Evolutionary conservation across 345 rosid genomes (phyloP).

Genomic region (Eucalyptus tenuipes): DNA sequence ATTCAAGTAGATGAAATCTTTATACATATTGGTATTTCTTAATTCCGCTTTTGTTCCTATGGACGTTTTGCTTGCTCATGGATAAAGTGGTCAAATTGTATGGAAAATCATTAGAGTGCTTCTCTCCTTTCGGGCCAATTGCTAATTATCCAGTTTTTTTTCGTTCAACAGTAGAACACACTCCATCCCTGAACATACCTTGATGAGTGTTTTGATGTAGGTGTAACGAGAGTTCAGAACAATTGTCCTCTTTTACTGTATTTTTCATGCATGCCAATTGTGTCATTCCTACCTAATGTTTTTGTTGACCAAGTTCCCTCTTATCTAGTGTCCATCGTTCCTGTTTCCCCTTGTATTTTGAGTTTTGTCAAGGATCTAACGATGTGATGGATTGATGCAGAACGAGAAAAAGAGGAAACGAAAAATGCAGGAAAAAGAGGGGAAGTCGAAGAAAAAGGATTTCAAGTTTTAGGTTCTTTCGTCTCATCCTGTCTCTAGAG

Average conservation of each 20-base stretch:
- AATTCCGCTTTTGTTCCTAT: not conserved
- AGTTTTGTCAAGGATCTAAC: not conserved
- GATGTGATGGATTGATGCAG: slow-evolving; percentile 18
- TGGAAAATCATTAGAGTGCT: not conserved
- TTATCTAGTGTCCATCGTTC: not conserved
- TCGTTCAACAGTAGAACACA: not conserved
- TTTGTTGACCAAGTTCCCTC: not conserved
- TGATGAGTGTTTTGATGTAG: not conserved
- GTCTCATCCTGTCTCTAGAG: not conserved
- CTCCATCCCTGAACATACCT: not conserved
- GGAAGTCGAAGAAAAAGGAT: slow-evolving; percentile 90
- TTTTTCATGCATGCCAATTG: not conserved
- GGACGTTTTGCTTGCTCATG: not conserved
- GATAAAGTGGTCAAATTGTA: not conserved
- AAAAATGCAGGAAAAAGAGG: slow-evolving; percentile 84
- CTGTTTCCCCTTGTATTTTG: not conserved
- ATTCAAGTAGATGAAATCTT: not conserved
- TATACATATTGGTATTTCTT: not conserved
- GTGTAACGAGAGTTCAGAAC: not conserved
- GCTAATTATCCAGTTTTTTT: not conserved
- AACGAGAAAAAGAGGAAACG: slow-evolving; percentile 94
- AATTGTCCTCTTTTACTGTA: not conserved
- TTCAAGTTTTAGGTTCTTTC: slow-evolving; percentile 44
- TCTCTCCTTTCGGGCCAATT: not conserved
- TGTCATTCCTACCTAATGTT: not conserved